Conservation (phyloP, 2,329 filamentous ascomycete species). For the Fusarium cicatricum region DNA sequence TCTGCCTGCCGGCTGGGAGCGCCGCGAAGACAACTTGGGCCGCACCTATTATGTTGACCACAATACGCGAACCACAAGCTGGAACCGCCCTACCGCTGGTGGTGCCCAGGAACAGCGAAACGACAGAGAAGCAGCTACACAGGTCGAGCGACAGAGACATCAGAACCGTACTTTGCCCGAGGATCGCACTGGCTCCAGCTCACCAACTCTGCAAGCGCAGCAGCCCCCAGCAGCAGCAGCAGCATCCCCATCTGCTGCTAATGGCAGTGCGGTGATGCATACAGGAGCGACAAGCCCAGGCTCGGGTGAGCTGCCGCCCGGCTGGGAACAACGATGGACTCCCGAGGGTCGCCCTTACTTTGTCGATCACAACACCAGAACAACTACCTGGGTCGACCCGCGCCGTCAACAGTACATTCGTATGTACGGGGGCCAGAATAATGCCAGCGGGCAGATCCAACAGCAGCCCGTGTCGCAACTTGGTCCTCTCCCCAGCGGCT, state of each 20-base stretch:
- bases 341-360: constrained; percentile 96
- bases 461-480: constrained; percentile 98
- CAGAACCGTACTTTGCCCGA: constrained; percentile 96
- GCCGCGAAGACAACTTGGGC: constrained; percentile 92
- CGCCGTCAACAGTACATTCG: constrained; percentile 97
- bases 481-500: constrained; percentile 92
- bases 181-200: constrained; percentile 92
- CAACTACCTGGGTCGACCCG: constrained; percentile 98
- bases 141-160: constrained; percentile 90
- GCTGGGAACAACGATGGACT: constrained; percentile 96
- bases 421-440: constrained; percentile 93
- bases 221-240: constrained; percentile 50
- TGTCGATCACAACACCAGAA: constrained; percentile 97
- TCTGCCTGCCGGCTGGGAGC: constrained; percentile 92
- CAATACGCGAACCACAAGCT: constrained; percentile 95
- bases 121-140: constrained; percentile 88
- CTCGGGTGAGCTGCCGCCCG: constrained; percentile 90
- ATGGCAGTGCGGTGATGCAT: constrained; percentile 84
- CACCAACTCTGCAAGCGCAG: constrained; percentile 75
- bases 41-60: constrained; percentile 99
- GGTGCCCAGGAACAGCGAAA: constrained; percentile 75
- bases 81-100: constrained; percentile 86
- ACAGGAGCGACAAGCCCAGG: constrained; percentile 93
- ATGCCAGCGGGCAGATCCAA: constrained; percentile 86
- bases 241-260: constrained; percentile 47